Evolutionary conservation across 177 flowering plant genomes (phyloP).

Genomic region (Vitis hybrid): DNA sequence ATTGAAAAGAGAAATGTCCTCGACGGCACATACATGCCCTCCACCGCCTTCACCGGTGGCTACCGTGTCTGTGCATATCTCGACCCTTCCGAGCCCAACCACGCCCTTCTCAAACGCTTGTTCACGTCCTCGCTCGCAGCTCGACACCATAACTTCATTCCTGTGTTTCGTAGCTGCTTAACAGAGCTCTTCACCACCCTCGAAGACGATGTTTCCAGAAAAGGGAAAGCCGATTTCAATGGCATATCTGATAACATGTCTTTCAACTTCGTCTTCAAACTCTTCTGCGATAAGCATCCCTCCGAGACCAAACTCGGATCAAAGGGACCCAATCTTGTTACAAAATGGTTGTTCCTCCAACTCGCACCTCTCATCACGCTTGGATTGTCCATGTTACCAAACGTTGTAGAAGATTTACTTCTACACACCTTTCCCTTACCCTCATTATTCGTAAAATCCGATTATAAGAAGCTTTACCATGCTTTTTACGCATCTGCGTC

Average conservation of each 20-base stretch:
- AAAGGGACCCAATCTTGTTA: constrained; percentile 14
- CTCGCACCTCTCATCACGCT: constrained; percentile 16
- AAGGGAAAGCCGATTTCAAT: background rate
- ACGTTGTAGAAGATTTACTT: constrained; percentile 15
- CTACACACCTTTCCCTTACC: constrained; percentile 25
- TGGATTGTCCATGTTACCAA: constrained; percentile 16
- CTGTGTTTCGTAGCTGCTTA: constrained; percentile 15
- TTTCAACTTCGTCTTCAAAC: constrained; percentile 16
- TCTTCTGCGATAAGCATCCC: constrained; percentile 1
- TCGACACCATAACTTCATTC: constrained; percentile 25
- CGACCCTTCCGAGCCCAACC: constrained; percentile 29
- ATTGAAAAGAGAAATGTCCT: constrained; percentile 61
- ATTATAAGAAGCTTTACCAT: constrained; percentile 23
- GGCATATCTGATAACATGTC: constrained; percentile 15
- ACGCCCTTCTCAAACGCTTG: constrained; percentile 18
- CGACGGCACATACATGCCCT: constrained; percentile 66
- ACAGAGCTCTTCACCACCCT: constrained; percentile 19
- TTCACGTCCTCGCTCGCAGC: constrained; percentile 13
- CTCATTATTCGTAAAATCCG: constrained; percentile 17
- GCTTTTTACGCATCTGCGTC: constrained; percentile 15
- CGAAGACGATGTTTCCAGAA: constrained; percentile 18
- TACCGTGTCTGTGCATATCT: constrained; percentile 14
- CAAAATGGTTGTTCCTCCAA: constrained; percentile 26
- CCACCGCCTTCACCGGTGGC: constrained; percentile 13
- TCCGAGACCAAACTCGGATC: constrained; percentile 14